These are phyloP conservation scores for Magnolia changhungtana DNA, from an alignment of 164 flowering plant species.

Conservation along the genomic window DNA sequence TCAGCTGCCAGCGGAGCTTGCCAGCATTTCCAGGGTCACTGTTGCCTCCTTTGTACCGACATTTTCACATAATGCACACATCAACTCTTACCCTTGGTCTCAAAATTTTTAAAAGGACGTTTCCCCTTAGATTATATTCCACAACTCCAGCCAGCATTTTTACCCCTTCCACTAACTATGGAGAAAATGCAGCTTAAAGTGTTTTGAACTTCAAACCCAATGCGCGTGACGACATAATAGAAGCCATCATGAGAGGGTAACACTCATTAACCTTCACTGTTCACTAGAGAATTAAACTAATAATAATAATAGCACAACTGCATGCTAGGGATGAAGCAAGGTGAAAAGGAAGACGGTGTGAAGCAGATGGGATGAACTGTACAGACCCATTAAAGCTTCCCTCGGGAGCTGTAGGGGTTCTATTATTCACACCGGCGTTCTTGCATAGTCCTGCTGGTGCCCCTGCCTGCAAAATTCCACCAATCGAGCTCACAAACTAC, in stretches of 20 bases:
- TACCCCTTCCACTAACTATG: slow-evolving; percentile 16
- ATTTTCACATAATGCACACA: neutral
- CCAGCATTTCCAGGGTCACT: too few species aligned
- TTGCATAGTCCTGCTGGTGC: slow-evolving; percentile 79
- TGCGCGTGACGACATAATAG: neutral
- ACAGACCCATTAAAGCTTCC: slow-evolving; percentile 64
- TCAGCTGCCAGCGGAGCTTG: neutral
- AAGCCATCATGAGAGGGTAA: slow-evolving; percentile 16
- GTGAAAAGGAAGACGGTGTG: slow-evolving; percentile 28
- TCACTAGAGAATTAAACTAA: neutral
- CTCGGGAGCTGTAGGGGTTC: slow-evolving; percentile 29
- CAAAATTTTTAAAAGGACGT: slow-evolving; percentile 10
- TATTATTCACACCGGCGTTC: slow-evolving; percentile 31
- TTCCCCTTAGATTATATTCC: neutral
- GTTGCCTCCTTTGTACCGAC: neutral
- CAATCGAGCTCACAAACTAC: neutral
- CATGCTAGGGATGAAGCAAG: slow-evolving; percentile 22
- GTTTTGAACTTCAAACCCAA: slow-evolving; percentile 15
- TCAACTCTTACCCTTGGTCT: neutral
- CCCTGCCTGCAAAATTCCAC: slow-evolving; percentile 61
- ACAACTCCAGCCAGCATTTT: slow-evolving; percentile 18
- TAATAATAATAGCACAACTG: slow-evolving; percentile 21
- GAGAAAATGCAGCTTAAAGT: slow-evolving; percentile 12
- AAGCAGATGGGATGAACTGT: slow-evolving; percentile 61
- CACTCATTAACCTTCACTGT: slow-evolving; percentile 4